Base-by-base conservation (phyloP, 441 rosid genomes). In the Caryocar brasiliense region DNA sequence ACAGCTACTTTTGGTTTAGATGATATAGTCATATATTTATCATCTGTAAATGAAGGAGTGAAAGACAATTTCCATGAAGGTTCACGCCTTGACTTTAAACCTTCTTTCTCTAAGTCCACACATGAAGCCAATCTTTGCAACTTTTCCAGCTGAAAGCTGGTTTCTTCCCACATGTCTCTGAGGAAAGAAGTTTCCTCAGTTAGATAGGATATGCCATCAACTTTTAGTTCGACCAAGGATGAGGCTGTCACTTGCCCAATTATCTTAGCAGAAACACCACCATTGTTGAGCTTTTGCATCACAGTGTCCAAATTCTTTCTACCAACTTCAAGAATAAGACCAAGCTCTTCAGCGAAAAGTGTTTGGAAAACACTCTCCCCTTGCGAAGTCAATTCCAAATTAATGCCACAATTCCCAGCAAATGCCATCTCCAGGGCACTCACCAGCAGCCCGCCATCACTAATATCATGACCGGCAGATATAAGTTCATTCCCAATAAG, bases 131-230 rank as follows among this genome's bases (percentile, higher is more conserved):
- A 43, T 27, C 96, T 73, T 67, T 91, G 98, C 36, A 78, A 66
- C 73, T 83, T 83, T 23, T 87, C 96, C 20, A 91, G 70, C 41
- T 78, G 79, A 64, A 91, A 91, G 64, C 98, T 87, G 40, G 95
- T 87, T 47, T 87, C 96, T 66, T 91, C 98, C 96, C 98, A 91
- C 81, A 81, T 64, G 72, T 85, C 96, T 64, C 96, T 69, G 14
- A 91, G 85, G 33, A 72, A 25, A 22, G 86, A 47, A 40, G 91
- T 85, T 53, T 70, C 65, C 69, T 78, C 85, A 27, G 71, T 72
- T 67, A 91, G 43, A 30, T 69, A 74, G 41, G 80, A 61, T 12
- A 57, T 51, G 17, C 77, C 80, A 42, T 91, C 91, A 29, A 83
- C 83, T 61, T 73, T 80, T 22, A 91, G 46, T 47, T 81, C 81